Evolutionary conservation across 2,329 filamentous ascomycete genomes (phyloP), one percentile per base, ranked within the genome.

Genomic region (Fusarium pininemorale): DNA sequence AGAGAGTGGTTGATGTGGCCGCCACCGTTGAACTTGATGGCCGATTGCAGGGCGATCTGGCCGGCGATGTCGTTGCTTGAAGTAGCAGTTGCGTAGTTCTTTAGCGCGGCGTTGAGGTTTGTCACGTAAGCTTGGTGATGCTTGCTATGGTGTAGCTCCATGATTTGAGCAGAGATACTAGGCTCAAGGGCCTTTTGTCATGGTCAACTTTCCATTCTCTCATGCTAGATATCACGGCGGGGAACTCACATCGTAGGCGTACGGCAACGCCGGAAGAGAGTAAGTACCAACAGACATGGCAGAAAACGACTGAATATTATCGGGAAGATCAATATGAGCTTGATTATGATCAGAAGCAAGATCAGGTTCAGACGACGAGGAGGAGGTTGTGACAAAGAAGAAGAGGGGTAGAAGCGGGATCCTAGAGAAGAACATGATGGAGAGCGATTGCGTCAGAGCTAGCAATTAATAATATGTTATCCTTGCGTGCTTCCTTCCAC

Each of bases 1-100:
- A 98, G 90, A 1, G 90, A 91, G 87, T 98, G 95, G 86, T 98
- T 98, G 84, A 97, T 92, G 86, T 98, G 95, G 12, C 95, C 95
- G 48, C 95, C 95, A 55, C 93, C 95, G 82, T 97, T 94, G 88
- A 97, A 98, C 79, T 92, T 93, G 85, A 97, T 91, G 70, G 89
- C 89, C 24, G 87, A 85, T 77, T 93, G 91, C n/a, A 94, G 87
- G 24, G 88, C 84, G 63, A 94, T 89, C 75, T 94, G 91, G 8
- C 87, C 84, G 9, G 89, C 84, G 61, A 93, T 87, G 75, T 94
- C 89, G 73, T 86, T 85, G 45, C 87, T 83, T 30, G 85, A 80
- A 6, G 88, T 84, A 22, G 91, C 90, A 9, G 86, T 82, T 58
- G 86, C 84, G 72, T 93, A 91, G 20, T 88, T 86, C 78, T 87